phyloP scores from a whole-genome alignment of 768 basidiomycete species.

The Panaeolus cyanescens region DNA sequence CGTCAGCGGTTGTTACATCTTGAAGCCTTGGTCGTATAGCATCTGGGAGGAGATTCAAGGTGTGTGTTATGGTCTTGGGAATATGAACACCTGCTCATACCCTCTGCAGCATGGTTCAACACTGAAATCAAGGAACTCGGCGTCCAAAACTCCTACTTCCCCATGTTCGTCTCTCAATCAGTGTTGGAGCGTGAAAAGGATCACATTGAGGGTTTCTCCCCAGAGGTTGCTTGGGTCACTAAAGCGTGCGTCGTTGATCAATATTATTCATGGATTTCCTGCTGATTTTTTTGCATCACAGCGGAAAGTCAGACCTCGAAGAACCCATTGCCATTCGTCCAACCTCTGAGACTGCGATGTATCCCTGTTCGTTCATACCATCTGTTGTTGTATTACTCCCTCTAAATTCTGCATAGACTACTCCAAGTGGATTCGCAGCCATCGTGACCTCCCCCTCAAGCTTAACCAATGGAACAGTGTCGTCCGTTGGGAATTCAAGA shows the following conservation, averaged over 20 bases:
- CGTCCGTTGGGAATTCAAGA: constrained; percentile 99
- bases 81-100: not conserved
- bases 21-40: constrained; percentile 95
- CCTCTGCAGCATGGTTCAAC: constrained; percentile 87
- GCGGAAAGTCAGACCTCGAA: constrained; percentile 90
- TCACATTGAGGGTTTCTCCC: constrained; percentile 98
- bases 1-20: constrained; percentile 98
- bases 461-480: constrained; percentile 99
- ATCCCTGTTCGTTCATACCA: constrained; percentile 74
- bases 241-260: constrained; percentile 67
- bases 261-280: not conserved
- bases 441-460: constrained; percentile 96
- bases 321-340: constrained; percentile 98
- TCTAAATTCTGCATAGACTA: constrained; percentile 62
- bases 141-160: constrained; percentile 98
- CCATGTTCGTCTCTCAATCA: constrained; percentile 94
- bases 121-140: constrained; percentile 88
- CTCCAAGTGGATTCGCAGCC: constrained; percentile 97
- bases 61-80: constrained; percentile 31
- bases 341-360: constrained; percentile 99
- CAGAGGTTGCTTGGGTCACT: constrained; percentile 99
- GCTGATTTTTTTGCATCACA: constrained; percentile 27
- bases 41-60: constrained; percentile 98
- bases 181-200: constrained; percentile 97
- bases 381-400: too few species aligned